Conservation (phyloP, 495 filamentous ascomycete genomes). For the Penicillium pancosmium region DNA sequence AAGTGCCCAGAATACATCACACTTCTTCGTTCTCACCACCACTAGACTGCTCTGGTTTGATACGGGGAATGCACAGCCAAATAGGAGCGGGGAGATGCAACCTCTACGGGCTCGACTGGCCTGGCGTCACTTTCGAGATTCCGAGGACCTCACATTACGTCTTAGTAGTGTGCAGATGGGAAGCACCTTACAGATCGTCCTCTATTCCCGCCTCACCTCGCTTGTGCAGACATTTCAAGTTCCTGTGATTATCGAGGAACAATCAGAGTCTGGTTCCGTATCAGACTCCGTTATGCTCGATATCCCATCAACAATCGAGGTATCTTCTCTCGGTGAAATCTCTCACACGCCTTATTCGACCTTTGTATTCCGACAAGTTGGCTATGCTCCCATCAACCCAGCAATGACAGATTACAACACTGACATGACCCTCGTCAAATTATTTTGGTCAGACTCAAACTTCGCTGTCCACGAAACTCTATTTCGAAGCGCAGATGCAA, state of each 20-base stretch:
- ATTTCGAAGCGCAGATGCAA: constrained; percentile 22
- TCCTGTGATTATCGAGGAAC: constrained; percentile 22
- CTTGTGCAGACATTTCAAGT: constrained; percentile 42
- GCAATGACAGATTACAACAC: constrained; percentile 22
- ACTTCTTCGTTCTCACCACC: constrained; percentile 61
- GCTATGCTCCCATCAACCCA: constrained; percentile 20
- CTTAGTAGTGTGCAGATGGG: constrained; percentile 35
- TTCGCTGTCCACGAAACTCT: constrained; percentile 42
- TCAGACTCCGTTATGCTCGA: constrained; percentile 47
- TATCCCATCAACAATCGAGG: constrained; percentile 25
- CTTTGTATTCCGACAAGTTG: constrained; percentile 41
- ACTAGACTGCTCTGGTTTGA: constrained; percentile 47
- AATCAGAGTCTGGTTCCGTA: constrained; percentile 23
- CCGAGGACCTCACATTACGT: constrained; percentile 47
- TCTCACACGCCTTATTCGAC: constrained; percentile 27
- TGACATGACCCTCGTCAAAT: constrained; percentile 36
- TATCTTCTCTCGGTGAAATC: neutral
- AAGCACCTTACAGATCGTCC: constrained; percentile 37
- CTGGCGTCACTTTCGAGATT: constrained; percentile 51
- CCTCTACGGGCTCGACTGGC: constrained; percentile 33
- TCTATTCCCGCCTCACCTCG: constrained; percentile 49
- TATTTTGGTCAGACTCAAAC: constrained; percentile 39
- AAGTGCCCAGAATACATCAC: constrained; percentile 46
- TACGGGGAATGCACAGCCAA: constrained; percentile 13
- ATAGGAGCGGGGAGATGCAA: constrained; percentile 12